Evolutionary conservation across 2,329 filamentous ascomycete species (phyloP).

Genomic region (Fusarium nisikadoi): DNA sequence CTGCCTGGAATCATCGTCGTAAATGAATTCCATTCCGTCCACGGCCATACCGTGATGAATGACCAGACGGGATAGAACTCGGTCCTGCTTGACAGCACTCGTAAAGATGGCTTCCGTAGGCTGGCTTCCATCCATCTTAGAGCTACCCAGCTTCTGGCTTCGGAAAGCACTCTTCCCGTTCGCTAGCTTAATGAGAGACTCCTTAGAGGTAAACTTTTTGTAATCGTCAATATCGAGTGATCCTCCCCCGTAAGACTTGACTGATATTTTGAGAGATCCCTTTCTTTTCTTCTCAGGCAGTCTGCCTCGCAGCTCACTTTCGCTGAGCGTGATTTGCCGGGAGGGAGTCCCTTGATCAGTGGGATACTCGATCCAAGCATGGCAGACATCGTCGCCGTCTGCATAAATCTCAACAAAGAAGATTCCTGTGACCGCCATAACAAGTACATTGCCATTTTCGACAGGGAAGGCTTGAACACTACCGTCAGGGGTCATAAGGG

Average conservation of each 20-base stretch:
- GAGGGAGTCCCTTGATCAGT: slow-evolving; percentile 71
- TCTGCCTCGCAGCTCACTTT: slow-evolving; percentile 76
- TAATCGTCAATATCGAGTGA: slow-evolving; percentile 83
- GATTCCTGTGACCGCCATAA: slow-evolving; percentile 83
- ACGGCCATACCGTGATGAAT: slow-evolving; percentile 82
- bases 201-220: slow-evolving; percentile 74
- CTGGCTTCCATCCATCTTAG: slow-evolving; percentile 75
- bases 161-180: slow-evolving; percentile 77
- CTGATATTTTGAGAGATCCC: slow-evolving; percentile 73
- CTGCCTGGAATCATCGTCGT: slow-evolving; percentile 86
- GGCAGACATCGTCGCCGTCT: slow-evolving; percentile 84
- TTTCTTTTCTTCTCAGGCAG: slow-evolving; percentile 80
- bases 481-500: slow-evolving; percentile 70
- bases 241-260: slow-evolving; percentile 81
- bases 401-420: slow-evolving; percentile 85
- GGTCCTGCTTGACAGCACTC: slow-evolving; percentile 73
- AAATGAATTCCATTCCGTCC: slow-evolving; percentile 91
- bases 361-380: slow-evolving; percentile 82
- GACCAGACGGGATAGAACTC: slow-evolving; percentile 78
- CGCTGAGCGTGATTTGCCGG: slow-evolving; percentile 78
- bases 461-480: slow-evolving; percentile 89
- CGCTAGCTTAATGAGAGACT: slow-evolving; percentile 77
- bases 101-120: slow-evolving; percentile 80
- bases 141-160: slow-evolving; percentile 78
- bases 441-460: slow-evolving; percentile 78